These are phyloP conservation scores for Paramecium caudatum DNA, from an alignment of 73 alveolate genomes.

Conservation along the genomic window DNA sequence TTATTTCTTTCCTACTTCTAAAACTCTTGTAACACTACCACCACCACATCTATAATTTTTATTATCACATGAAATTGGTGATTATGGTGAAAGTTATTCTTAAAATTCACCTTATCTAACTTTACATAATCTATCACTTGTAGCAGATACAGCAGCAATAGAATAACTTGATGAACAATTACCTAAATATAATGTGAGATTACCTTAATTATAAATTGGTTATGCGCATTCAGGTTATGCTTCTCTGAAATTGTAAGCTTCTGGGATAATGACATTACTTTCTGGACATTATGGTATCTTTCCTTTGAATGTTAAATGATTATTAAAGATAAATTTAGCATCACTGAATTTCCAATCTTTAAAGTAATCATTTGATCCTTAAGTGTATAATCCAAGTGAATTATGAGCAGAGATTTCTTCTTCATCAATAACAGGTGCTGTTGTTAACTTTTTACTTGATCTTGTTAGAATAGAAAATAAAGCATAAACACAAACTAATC, in stretches of 20 bases:
- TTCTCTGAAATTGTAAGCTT: constrained; percentile 80
- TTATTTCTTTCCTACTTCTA: constrained; percentile 77
- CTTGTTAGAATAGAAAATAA: background rate
- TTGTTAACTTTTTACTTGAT: background rate
- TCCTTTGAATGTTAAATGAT: constrained; percentile 80
- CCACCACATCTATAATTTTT: constrained; percentile 83
- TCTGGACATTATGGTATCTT: constrained; percentile 77
- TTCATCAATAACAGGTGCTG: constrained; percentile 25
- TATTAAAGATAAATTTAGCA: constrained; percentile 79
- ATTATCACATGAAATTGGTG: constrained; percentile 83
- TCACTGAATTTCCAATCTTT: constrained; percentile 85
- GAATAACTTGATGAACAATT: constrained; percentile 87
- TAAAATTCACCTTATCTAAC: constrained; percentile 75
- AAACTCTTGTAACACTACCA: constrained; percentile 83
- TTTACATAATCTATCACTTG: constrained; percentile 83
- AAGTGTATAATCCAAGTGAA: constrained; percentile 57
- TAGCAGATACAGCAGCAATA: constrained; percentile 80
- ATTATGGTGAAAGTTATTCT: constrained; percentile 81
- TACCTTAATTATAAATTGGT: constrained; percentile 77
- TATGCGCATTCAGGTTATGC: constrained; percentile 78
- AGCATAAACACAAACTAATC: constrained; percentile 36
- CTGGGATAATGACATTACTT: constrained; percentile 82
- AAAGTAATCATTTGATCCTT: constrained; percentile 80
- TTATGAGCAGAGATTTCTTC: constrained; percentile 45
- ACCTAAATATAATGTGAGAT: background rate